A percentile compares a stretch with the other conserved stretches of the same genome.
These are phyloP conservation scores for Lonicera japonica DNA, from an alignment of 129 eudicot genomes.

Conservation along the genomic window DNA sequence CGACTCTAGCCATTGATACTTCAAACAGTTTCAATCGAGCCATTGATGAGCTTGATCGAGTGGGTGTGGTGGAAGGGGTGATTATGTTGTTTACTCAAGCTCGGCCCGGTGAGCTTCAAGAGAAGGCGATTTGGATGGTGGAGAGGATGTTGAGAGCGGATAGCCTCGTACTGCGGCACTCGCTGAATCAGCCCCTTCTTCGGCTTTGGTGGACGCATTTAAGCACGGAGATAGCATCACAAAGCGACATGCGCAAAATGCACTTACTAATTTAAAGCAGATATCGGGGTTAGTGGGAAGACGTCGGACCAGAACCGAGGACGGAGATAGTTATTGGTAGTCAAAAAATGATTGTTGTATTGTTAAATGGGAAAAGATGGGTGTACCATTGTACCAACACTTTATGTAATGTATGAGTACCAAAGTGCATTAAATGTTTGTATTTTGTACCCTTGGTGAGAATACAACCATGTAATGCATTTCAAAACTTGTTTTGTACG, in stretches of 20 bases:
- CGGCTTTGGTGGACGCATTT: slow-evolving; percentile 41
- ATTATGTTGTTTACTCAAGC: slow-evolving; percentile 31
- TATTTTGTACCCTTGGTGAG: too few relatives aligned
- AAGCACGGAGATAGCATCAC: slow-evolving; percentile 30
- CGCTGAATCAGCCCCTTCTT: slow-evolving; percentile 30
- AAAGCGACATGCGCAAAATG: slow-evolving; percentile 38
- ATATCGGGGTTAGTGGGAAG: slow-evolving; percentile 38
- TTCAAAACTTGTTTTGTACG: too few relatives aligned
- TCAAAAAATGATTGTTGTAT: not conserved
- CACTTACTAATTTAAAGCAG: slow-evolving; percentile 34
- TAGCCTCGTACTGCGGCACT: slow-evolving; percentile 10
- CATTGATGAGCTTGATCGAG: slow-evolving; percentile 24
- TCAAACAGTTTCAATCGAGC: slow-evolving; percentile 14
- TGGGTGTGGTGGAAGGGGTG: slow-evolving; percentile 27
- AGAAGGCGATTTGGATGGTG: slow-evolving; percentile 34
- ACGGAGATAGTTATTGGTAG: slow-evolving; percentile 7
- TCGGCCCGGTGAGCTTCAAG: slow-evolving; percentile 37
- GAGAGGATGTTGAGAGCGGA: slow-evolving; percentile 35
- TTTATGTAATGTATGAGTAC: too few relatives aligned
- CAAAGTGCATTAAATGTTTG: too few relatives aligned
- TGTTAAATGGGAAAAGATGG: too few relatives aligned
- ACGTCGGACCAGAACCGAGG: slow-evolving; percentile 17
- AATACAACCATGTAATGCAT: too few relatives aligned
- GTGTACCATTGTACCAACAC: too few relatives aligned
- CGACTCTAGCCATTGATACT: slow-evolving; percentile 26